Percentiles rank a stretch among this genome's conserved stretches.
These are phyloP conservation scores for Cyphellophora attinorum DNA, from an alignment of 2,329 filamentous ascomycete genomes.

Conservation along the genomic window DNA sequence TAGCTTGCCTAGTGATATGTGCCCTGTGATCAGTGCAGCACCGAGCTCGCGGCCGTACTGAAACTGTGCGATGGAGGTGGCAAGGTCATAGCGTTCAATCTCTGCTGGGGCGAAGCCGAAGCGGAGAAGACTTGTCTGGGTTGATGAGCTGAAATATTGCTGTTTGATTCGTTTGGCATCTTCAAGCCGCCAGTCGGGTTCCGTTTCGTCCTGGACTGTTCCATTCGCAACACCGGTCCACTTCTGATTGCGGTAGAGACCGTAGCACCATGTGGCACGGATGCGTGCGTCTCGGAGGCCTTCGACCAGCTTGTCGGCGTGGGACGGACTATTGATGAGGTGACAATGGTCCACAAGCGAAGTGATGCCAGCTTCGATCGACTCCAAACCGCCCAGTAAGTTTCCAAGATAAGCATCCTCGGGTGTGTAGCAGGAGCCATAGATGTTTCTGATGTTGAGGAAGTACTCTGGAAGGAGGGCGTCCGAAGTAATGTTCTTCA, in stretches of 20 bases:
- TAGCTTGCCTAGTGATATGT: conserved; percentile 4
- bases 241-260: conserved; percentile 4
- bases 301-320: conserved; percentile 19
- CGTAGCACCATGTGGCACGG: conserved; percentile 21
- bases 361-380: conserved; percentile 9
- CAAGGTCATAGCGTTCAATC: conserved; percentile 3
- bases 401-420: conserved; percentile 30
- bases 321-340: conserved; percentile 19
- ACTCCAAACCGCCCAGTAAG: conserved; percentile 6
- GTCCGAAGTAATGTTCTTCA: conserved; percentile 20
- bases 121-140: conserved; percentile 5
- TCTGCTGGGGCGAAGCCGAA: conserved; percentile 9
- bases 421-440: conserved; percentile 20
- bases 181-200: conserved; percentile 5
- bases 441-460: conserved; percentile 7
- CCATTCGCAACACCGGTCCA: neutral
- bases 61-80: conserved; percentile 4
- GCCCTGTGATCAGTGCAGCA: conserved; percentile 6
- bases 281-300: conserved; percentile 20
- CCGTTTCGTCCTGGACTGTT: neutral
- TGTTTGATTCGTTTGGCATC: conserved; percentile 4
- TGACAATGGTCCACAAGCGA: conserved; percentile 23
- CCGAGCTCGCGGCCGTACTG: conserved; percentile 4
- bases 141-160: neutral
- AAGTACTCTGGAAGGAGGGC: conserved; percentile 32